phyloP scores from a whole-genome alignment of 2,329 filamentous ascomycete species.

The Paecilomyces dactylethromorphus region DNA sequence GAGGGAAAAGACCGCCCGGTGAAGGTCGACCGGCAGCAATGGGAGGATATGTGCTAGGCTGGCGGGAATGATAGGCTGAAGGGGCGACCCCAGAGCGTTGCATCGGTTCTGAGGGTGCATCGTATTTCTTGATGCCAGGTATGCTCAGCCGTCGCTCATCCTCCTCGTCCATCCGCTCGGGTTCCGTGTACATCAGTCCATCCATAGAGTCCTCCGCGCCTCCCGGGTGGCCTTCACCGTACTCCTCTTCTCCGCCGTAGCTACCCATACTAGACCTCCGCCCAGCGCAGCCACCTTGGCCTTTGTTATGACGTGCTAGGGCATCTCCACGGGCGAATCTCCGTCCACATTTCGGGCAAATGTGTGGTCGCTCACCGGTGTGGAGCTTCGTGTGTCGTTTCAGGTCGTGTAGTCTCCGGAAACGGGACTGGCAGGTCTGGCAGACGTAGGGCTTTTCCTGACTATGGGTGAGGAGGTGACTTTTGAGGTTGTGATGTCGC shows the following conservation, averaged over 20 bases:
- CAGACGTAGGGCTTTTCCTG: constrained; percentile 98
- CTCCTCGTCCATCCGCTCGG: constrained; percentile 44
- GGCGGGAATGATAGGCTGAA: constrained; percentile 55
- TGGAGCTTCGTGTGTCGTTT: constrained; percentile 96
- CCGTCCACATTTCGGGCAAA: constrained; percentile 88
- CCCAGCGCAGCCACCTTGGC: constrained; percentile 89
- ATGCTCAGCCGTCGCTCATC: constrained; percentile 46
- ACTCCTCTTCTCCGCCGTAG: constrained; percentile 73
- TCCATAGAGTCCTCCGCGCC: constrained; percentile 55
- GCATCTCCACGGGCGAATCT: constrained; percentile 95
- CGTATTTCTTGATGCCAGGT: constrained; percentile 69
- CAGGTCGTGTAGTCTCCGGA: constrained; percentile 85
- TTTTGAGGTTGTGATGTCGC: constrained; percentile 94
- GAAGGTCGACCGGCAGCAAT: constrained; percentile 49
- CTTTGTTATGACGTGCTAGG: constrained; percentile 89
- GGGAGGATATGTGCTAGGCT: constrained; percentile 71
- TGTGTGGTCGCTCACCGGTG: constrained; percentile 90
- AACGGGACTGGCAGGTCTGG: constrained; percentile 85
- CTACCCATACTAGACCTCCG: constrained; percentile 78
- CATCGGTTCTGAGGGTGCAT: constrained; percentile 48
- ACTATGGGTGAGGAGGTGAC: constrained; percentile 91
- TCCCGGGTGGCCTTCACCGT: constrained; percentile 39
- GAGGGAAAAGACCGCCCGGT: constrained; percentile 56
- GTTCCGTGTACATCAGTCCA: constrained; percentile 53
- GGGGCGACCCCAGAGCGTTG: constrained; percentile 28